A percentile compares a stretch with the other conserved stretches of the same genome.
These are phyloP conservation scores for Acanthamoeba royreba DNA, from an alignment of 208 protist genomes.

Conservation along the genomic window DNA sequence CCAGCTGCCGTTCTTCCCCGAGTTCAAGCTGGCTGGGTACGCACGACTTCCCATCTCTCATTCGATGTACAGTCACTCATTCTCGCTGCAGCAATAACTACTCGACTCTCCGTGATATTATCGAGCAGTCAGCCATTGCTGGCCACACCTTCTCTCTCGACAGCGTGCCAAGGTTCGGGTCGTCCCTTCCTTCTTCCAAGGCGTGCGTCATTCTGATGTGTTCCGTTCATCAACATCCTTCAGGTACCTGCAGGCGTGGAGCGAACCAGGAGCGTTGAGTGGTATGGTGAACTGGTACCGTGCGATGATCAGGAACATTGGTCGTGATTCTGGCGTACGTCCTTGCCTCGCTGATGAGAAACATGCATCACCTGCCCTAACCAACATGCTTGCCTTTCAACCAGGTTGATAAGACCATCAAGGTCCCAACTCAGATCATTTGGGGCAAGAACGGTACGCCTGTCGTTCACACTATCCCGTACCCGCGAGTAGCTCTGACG, in stretches of 20 bases:
- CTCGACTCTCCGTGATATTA: background rate
- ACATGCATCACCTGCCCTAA: no score
- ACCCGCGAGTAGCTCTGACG: background rate
- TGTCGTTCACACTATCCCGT: background rate
- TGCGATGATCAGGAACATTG: background rate
- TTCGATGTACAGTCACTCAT: background rate
- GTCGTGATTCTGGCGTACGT: background rate
- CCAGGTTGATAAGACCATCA: background rate
- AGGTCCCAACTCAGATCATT: background rate
- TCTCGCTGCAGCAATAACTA: background rate
- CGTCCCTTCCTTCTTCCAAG: background rate
- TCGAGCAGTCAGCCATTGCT: background rate
- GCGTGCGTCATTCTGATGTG: background rate
- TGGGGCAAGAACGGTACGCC: background rate
- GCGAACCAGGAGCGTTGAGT: background rate
- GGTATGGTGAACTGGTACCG: conserved; percentile 17
- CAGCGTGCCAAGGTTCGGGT: background rate
- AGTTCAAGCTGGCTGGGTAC: background rate
- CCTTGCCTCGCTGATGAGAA: no score
- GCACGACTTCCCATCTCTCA: background rate
- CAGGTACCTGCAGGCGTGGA: background rate
- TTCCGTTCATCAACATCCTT: background rate
- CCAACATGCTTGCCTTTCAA: no score
- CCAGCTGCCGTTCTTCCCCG: background rate
- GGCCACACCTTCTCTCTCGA: background rate